A percentile compares a stretch with the other conserved stretches of the same genome.
phyloP scores from a whole-genome alignment of 164 flowering plant species.

The Vitis cinerea region DNA sequence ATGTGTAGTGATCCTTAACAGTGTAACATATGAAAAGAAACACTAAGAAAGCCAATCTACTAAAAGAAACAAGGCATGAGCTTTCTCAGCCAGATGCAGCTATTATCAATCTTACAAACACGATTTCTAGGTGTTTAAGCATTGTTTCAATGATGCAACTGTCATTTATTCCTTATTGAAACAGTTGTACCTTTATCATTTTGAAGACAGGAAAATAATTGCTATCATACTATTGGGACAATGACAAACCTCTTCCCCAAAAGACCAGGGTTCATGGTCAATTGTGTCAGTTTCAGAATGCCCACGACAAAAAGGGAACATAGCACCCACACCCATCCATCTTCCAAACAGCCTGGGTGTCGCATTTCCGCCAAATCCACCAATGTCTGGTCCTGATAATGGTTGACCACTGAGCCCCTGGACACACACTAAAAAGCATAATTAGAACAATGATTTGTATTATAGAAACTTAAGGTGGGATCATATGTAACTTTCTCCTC shows the following conservation, averaged over 20 bases:
- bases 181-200: background rate
- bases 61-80: background rate
- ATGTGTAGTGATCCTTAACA: background rate
- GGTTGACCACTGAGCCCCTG: constrained; percentile 96
- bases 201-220: background rate
- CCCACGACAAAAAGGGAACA: constrained; percentile 82
- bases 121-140: no score
- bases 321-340: constrained; percentile 86
- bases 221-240: no score
- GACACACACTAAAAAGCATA: constrained; percentile 3
- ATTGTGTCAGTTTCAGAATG: constrained; percentile 62
- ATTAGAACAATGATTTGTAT: background rate
- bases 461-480: background rate
- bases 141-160: background rate
- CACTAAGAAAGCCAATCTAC: background rate
- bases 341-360: constrained; percentile 82
- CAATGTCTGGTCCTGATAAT: constrained; percentile 89
- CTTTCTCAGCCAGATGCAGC: background rate
- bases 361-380: constrained; percentile 88
- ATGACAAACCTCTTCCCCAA: constrained; percentile 80
- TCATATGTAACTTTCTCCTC: background rate
- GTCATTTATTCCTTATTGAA: background rate
- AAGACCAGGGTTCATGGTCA: constrained; percentile 97
- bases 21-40: background rate
- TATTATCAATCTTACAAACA: no score